A percentile compares a stretch with the other conserved stretches of the same genome.
Conservation (phyloP, 345 rosid species). For the Gossypium thurberi region DNA sequence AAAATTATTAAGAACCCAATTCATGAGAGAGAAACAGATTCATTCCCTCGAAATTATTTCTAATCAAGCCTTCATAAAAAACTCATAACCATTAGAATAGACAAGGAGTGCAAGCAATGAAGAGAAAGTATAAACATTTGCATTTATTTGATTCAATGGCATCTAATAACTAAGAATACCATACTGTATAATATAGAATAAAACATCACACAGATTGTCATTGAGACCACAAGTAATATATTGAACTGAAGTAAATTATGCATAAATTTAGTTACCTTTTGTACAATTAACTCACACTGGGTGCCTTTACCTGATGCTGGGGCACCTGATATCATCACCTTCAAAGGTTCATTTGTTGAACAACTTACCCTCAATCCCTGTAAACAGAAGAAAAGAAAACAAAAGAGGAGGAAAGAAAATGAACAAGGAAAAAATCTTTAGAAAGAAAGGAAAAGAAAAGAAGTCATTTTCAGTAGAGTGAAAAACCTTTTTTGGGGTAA, state of each 20-base stretch:
- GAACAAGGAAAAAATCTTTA: neutral
- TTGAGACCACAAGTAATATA: neutral
- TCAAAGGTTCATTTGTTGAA: constrained; percentile 53
- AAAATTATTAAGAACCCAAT: neutral
- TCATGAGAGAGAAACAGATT: neutral
- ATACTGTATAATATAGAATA: neutral
- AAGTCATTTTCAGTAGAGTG: neutral
- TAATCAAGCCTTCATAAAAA: neutral
- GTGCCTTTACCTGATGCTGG: constrained; percentile 95
- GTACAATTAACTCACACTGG: constrained; percentile 74
- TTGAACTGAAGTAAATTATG: neutral
- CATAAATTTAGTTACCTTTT: constrained; percentile 43
- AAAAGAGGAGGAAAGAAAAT: neutral
- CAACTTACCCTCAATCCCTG: constrained; percentile 43
- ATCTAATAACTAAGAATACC: neutral
- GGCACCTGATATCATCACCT: constrained; percentile 93
- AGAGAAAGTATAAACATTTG: neutral
- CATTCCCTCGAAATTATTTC: neutral
- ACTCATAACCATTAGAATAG: neutral
- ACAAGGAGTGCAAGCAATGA: neutral
- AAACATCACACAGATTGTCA: neutral
- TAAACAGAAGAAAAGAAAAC: neutral
- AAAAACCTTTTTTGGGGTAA: constrained; percentile 29
- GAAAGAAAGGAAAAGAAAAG: neutral
- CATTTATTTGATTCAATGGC: neutral